Evolutionary conservation across 176 grass and related monocot species (phyloP).

Genomic region (Juncus inflexus): DNA sequence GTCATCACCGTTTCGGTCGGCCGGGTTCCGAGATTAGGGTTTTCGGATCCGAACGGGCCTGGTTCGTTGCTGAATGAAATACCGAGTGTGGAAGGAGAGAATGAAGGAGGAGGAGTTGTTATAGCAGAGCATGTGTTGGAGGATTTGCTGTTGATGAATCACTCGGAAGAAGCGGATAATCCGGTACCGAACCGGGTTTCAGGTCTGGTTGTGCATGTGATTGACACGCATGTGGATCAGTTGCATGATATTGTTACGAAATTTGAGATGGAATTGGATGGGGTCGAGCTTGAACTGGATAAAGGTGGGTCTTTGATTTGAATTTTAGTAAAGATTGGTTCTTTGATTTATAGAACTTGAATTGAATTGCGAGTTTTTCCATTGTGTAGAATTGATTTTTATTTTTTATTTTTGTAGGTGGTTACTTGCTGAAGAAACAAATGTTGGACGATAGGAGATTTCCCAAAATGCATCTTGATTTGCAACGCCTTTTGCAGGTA

Average conservation of each 20-base stretch:
- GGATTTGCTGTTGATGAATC: constrained; percentile 88
- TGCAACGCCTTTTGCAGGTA: constrained; percentile 92
- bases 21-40: constrained; percentile 64
- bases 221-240: constrained; percentile 85
- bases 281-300: constrained; percentile 80
- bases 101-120: constrained; percentile 48
- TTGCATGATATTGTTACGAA: constrained; percentile 91
- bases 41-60: constrained; percentile 41
- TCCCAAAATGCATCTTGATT: constrained; percentile 87
- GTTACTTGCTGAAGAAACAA: constrained; percentile 75
- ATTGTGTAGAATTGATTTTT: too few relatives aligned
- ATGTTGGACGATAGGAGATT: constrained; percentile 88
- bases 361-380: background rate
- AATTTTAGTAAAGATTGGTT: constrained; percentile 6
- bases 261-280: constrained; percentile 83
- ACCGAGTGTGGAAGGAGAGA: constrained; percentile 46
- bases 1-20: constrained; percentile 79
- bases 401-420: constrained; percentile 42
- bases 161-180: constrained; percentile 88
- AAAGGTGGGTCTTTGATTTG: constrained; percentile 46
- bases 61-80: constrained; percentile 78
- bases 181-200: constrained; percentile 67
- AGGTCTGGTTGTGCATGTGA: constrained; percentile 81
- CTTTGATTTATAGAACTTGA: background rate
- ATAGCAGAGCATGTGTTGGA: constrained; percentile 81